Percentiles rank a stretch among this genome's conserved stretches.
These are phyloP conservation scores for Pyrenula aspistea DNA, from an alignment of 495 filamentous ascomycete genomes.

Conservation along the genomic window DNA sequence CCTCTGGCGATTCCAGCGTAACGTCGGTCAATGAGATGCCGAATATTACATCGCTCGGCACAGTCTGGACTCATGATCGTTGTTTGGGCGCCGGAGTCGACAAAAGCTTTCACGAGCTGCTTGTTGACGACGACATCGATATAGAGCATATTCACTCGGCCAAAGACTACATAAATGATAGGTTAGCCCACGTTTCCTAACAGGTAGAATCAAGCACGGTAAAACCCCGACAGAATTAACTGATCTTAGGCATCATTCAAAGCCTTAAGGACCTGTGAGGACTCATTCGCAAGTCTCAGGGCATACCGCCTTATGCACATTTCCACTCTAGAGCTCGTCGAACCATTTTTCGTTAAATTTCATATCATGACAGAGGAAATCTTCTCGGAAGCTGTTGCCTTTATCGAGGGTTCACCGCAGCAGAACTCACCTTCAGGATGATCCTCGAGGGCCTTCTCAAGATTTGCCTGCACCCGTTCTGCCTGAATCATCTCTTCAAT, in stretches of 20 bases:
- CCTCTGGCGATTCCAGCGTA: constrained; percentile 86
- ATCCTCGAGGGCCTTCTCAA: constrained; percentile 91
- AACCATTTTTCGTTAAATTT: too few species aligned
- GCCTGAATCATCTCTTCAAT: constrained; percentile 96
- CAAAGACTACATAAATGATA: constrained; percentile 56
- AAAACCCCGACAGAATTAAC: too few species aligned
- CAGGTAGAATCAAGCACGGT: not conserved
- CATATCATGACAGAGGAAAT: too few species aligned
- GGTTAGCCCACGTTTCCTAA: constrained; percentile 8
- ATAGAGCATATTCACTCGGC: constrained; percentile 87
- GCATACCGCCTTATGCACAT: too few species aligned
- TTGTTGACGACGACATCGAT: constrained; percentile 93
- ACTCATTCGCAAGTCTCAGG: too few species aligned
- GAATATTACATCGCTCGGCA: constrained; percentile 85
- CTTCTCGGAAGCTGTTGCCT: too few species aligned
- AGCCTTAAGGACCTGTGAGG: too few species aligned
- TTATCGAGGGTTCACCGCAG: too few species aligned
- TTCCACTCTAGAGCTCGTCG: too few species aligned
- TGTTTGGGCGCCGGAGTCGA: constrained; percentile 94
- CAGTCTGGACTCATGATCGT: constrained; percentile 97
- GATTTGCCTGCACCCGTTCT: constrained; percentile 83
- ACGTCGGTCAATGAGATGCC: constrained; percentile 88
- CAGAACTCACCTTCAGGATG: constrained; percentile 74
- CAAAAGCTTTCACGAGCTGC: constrained; percentile 84
- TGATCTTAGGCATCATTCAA: too few species aligned